A percentile compares a stretch with the other conserved stretches of the same genome.
Conservation (phyloP, 2,329 filamentous ascomycete species). For the Exutisphaerella laricina region DNA sequence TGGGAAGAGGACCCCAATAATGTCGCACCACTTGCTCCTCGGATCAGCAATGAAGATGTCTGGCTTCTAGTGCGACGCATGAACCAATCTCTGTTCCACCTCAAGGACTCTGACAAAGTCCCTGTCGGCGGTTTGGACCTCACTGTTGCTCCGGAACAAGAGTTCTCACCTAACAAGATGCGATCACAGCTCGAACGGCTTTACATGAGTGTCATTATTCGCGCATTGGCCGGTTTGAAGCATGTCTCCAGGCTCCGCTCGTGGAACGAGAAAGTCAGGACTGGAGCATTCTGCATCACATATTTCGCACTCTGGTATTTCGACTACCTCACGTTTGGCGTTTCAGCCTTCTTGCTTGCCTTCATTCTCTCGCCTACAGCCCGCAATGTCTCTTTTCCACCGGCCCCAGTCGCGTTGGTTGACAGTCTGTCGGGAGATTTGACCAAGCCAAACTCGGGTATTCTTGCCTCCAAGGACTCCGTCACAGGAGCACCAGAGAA, state of each 20-base stretch:
- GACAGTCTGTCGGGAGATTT: constrained; percentile 2
- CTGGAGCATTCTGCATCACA: constrained; percentile 4
- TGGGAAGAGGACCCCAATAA: constrained; percentile 1
- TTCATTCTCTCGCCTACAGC: constrained; percentile 1
- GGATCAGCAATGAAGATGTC: constrained; percentile 5
- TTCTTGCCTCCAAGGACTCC: constrained; percentile 6
- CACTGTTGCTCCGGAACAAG: constrained; percentile 1
- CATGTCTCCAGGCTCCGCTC: constrained; percentile 3
- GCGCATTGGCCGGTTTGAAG: constrained; percentile 1
- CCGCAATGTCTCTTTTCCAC: constrained; percentile 3
- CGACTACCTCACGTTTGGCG: not conserved
- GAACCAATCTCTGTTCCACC: not conserved
- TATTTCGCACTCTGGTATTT: constrained; percentile 2
- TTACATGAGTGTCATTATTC: constrained; percentile 4
- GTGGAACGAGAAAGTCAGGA: constrained; percentile 7
- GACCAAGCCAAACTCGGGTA: constrained; percentile 7
- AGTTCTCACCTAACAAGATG: constrained; percentile 7
- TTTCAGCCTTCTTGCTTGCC: not conserved
- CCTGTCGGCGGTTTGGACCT: constrained; percentile 2
- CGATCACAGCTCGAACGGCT: constrained; percentile 5
- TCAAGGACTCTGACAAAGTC: constrained; percentile 1
- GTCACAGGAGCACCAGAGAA: constrained; percentile 11
- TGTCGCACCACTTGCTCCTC: not conserved
- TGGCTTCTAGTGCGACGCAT: constrained; percentile 1
- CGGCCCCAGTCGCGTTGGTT: constrained; percentile 9